Evolutionary conservation across 345 rosid genomes (phyloP).

Genomic region (Salix suchowensis): DNA sequence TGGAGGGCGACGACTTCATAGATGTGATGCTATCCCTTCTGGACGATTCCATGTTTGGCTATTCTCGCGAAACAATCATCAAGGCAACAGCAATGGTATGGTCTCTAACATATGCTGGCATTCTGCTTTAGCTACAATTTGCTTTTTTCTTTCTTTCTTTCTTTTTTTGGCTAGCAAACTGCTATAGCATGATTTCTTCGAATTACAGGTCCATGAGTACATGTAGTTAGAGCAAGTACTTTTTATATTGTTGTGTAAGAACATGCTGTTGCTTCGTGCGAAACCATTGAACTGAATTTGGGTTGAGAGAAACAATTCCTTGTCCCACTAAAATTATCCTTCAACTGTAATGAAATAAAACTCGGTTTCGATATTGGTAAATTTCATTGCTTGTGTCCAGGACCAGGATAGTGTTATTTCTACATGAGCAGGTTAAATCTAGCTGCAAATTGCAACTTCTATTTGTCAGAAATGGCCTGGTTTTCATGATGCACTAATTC

Average conservation of each 20-base stretch:
- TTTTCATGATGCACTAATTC: neutral
- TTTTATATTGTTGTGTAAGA: too few species aligned
- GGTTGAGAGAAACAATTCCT: neutral
- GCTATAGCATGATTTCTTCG: neutral
- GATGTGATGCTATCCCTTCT: conserved; percentile 20
- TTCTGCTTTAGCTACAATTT: neutral
- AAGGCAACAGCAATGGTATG: conserved; percentile 23
- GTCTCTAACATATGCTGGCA: neutral
- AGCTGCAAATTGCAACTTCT: neutral
- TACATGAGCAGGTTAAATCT: neutral
- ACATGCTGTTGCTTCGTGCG: neutral
- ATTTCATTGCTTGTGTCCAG: neutral
- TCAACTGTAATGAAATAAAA: neutral
- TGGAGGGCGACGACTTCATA: conserved; percentile 7
- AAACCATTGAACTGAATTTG: neutral
- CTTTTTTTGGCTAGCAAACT: too few species aligned
- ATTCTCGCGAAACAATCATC: conserved; percentile 15
- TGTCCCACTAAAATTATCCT: neutral
- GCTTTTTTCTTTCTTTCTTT: neutral
- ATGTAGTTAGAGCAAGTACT: too few species aligned
- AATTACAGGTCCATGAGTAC: neutral
- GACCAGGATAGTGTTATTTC: too few species aligned
- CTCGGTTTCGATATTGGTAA: neutral
- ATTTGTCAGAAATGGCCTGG: neutral
- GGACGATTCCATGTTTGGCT: conserved; percentile 10